Conservation (phyloP, 257 asterid species). For the Eucommia ulmoides region DNA sequence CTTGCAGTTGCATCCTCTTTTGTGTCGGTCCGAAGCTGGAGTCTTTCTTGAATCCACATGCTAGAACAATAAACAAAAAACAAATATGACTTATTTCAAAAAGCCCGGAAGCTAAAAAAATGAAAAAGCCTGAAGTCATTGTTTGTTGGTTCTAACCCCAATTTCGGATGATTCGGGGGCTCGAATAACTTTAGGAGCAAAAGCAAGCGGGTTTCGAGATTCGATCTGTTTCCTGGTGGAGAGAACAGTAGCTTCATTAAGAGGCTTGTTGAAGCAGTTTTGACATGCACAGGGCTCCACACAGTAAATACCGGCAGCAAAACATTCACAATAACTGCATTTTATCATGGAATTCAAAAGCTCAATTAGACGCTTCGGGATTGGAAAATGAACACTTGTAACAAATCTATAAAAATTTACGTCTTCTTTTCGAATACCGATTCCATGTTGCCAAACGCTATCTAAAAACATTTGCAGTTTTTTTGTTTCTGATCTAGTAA, state of each 20-base stretch:
- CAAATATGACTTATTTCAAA: too few species aligned
- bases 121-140: too few species aligned
- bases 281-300: constrained; percentile 54
- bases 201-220: constrained; percentile 63
- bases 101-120: not conserved
- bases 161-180: constrained; percentile 23
- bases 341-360: too few species aligned
- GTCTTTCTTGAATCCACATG: constrained; percentile 39
- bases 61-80: constrained; percentile 3
- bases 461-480: too few species aligned
- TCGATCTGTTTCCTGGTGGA: constrained; percentile 58
- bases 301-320: constrained; percentile 68
- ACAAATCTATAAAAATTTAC: too few species aligned
- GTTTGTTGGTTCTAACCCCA: constrained; percentile 26
- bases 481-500: too few species aligned
- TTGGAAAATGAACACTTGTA: too few species aligned
- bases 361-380: too few species aligned
- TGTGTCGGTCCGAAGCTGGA: constrained; percentile 57
- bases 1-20: constrained; percentile 68
- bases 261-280: constrained; percentile 56
- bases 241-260: constrained; percentile 54
- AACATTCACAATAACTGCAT: constrained; percentile 62
- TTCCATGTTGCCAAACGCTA: too few species aligned
- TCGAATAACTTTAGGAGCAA: constrained; percentile 61
- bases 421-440: too few species aligned